Percentiles rank a stretch among this genome's conserved stretches.
These are phyloP conservation scores for Metarhizium guizhouense DNA, from an alignment of 2,329 filamentous ascomycete species.

Conservation along the genomic window DNA sequence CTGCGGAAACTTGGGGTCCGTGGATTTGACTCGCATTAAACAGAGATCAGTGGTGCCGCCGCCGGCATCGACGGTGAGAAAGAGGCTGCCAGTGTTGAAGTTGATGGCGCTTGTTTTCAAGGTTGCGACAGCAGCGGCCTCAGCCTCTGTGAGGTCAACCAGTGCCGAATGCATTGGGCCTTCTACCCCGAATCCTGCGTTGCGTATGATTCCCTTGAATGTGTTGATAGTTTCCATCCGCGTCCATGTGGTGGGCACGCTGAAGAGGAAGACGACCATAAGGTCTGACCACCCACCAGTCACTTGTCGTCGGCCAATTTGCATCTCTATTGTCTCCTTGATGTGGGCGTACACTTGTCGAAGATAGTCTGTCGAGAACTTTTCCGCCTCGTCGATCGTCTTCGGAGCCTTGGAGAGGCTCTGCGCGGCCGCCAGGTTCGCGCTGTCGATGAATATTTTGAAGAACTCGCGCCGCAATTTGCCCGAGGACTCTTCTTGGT, in stretches of 20 bases:
- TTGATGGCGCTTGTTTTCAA: conserved; percentile 31
- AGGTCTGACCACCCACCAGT: conserved; percentile 33
- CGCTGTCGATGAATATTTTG: conserved; percentile 44
- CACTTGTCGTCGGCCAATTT: conserved; percentile 24
- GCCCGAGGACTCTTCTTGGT: conserved; percentile 1
- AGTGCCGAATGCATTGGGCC: conserved; percentile 27
- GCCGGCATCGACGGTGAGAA: conserved; percentile 35
- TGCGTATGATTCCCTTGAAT: conserved; percentile 37
- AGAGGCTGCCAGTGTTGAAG: conserved; percentile 29
- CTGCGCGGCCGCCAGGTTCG: conserved; percentile 31
- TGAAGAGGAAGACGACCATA: conserved; percentile 44
- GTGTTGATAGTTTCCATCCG: conserved; percentile 38
- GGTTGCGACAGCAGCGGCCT: conserved; percentile 37
- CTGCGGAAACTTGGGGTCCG: conserved; percentile 16
- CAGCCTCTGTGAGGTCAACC: conserved; percentile 38
- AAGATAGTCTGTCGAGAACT: conserved; percentile 40
- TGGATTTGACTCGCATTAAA: conserved; percentile 30
- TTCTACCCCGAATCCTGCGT: conserved; percentile 39
- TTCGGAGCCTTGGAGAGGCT: conserved; percentile 36
- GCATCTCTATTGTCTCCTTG: conserved; percentile 23
- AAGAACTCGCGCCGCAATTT: conserved; percentile 40
- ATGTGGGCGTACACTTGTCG: conserved; percentile 35
- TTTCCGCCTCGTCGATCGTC: conserved; percentile 7
- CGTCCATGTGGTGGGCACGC: conserved; percentile 48
- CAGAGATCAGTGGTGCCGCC: conserved; percentile 38